Percentiles rank a stretch among this genome's conserved stretches.
Evolutionary conservation across 257 asterid species (phyloP).

Genomic region (Scutellaria minor): DNA sequence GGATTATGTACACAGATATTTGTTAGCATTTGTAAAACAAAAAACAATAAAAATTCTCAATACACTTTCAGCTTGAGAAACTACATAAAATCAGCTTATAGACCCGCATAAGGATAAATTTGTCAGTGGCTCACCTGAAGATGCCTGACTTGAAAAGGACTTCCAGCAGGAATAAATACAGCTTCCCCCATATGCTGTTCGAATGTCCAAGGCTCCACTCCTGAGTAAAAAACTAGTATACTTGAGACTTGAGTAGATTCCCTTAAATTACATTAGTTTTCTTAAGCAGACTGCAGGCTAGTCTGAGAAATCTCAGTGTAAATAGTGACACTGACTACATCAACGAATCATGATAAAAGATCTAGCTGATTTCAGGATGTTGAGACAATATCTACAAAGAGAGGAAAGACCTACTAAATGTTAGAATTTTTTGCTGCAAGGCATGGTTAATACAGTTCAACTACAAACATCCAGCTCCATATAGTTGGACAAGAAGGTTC

Average conservation of each 20-base stretch:
- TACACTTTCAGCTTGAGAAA: conserved; percentile 5
- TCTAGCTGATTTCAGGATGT: conserved; percentile 6
- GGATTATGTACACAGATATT: neutral
- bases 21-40: neutral
- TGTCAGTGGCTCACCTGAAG: conserved; percentile 68
- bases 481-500: conserved; percentile 11
- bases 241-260: neutral
- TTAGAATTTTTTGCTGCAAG: neutral
- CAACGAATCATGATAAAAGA: conserved; percentile 9
- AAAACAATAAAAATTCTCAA: neutral
- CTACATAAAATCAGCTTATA: conserved; percentile 1
- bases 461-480: neutral
- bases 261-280: conserved; percentile 1
- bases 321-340: conserved; percentile 8
- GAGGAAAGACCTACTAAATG: neutral
- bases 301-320: conserved; percentile 15
- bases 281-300: conserved; percentile 28
- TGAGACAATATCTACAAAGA: conserved; percentile 5
- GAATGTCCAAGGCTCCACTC: conserved; percentile 94
- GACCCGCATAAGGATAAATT: conserved; percentile 12
- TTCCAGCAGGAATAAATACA: conserved; percentile 90
- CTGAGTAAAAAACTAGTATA: conserved; percentile 44
- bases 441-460: neutral
- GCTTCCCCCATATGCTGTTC: conserved; percentile 91
- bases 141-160: conserved; percentile 92